These are phyloP conservation scores for Detonula confervacea DNA, from an alignment of 352 stramenopile genomes.

Conservation along the genomic window DNA sequence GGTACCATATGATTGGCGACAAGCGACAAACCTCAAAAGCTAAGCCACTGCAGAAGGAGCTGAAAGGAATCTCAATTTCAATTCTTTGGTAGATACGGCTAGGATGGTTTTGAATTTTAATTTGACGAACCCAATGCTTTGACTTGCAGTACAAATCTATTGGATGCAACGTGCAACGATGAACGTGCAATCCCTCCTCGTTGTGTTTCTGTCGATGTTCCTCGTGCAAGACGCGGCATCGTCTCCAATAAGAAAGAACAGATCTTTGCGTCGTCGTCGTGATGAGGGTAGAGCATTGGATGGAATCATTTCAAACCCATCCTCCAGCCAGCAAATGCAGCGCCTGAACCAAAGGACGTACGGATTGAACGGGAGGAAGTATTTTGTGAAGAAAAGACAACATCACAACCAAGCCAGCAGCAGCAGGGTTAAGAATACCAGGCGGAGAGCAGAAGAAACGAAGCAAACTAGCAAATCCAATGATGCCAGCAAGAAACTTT, in stretches of 20 bases:
- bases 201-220: conserved; percentile 7
- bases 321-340: background rate
- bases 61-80: too few species aligned
- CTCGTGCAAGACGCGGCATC: conserved; percentile 3
- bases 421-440: conserved; percentile 7
- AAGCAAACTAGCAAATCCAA: background rate
- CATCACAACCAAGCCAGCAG: background rate
- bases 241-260: background rate
- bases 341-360: conserved; percentile 19
- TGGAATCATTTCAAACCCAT: background rate
- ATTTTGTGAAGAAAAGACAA: conserved; percentile 16
- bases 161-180: too few species aligned
- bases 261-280: conserved; percentile 16
- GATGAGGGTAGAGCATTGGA: background rate
- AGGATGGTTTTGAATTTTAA: background rate
- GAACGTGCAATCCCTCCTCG: background rate
- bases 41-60: too few species aligned
- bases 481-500: background rate
- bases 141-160: too few species aligned
- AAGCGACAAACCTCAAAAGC: too few species aligned
- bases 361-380: conserved; percentile 12
- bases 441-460: background rate
- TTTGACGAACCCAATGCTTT: background rate
- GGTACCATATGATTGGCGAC: too few species aligned
- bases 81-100: background rate